Conservation (phyloP, 1,139 yeast genomes). For the Nakaseomyces delphensis region DNA sequence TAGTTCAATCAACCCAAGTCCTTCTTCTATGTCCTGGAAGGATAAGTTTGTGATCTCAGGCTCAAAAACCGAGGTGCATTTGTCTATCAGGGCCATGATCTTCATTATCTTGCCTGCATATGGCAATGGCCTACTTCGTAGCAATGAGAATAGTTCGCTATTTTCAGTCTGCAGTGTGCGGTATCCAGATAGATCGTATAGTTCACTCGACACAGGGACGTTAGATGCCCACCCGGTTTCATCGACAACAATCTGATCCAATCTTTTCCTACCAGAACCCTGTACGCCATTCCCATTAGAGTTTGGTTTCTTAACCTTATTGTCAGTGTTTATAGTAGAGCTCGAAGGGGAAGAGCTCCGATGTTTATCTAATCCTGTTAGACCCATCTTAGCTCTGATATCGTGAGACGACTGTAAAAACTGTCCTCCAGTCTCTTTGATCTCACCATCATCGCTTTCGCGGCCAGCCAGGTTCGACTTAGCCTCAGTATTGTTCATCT, state of each 20-base stretch:
- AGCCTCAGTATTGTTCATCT: too few species aligned
- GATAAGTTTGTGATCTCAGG: slow-evolving; percentile 33
- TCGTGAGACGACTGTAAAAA: not conserved
- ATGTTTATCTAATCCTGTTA: too few species aligned
- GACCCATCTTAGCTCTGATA: not conserved
- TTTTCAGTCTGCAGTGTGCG: slow-evolving; percentile 1
- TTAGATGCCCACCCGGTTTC: not conserved
- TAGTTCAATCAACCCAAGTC: not conserved
- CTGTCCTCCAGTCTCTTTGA: not conserved
- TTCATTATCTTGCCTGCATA: slow-evolving; percentile 39
- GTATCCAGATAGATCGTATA: not conserved
- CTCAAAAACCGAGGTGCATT: slow-evolving; percentile 35
- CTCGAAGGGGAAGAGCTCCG: not conserved
- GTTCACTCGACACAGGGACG: slow-evolving; percentile 14
- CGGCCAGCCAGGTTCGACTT: too few species aligned
- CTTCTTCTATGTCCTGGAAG: slow-evolving; percentile 36
- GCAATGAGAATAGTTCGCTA: not conserved
- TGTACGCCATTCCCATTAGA: not conserved
- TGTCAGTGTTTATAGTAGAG: not conserved
- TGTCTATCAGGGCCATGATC: slow-evolving; percentile 39
- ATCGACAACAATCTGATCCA: not conserved
- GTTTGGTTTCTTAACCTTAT: not conserved
- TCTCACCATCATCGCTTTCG: not conserved
- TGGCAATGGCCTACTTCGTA: not conserved
- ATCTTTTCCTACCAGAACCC: not conserved